A percentile compares a stretch with the other conserved stretches of the same genome.
Conservation (phyloP, 78 protist species). For the Protostelium mycophagum region DNA sequence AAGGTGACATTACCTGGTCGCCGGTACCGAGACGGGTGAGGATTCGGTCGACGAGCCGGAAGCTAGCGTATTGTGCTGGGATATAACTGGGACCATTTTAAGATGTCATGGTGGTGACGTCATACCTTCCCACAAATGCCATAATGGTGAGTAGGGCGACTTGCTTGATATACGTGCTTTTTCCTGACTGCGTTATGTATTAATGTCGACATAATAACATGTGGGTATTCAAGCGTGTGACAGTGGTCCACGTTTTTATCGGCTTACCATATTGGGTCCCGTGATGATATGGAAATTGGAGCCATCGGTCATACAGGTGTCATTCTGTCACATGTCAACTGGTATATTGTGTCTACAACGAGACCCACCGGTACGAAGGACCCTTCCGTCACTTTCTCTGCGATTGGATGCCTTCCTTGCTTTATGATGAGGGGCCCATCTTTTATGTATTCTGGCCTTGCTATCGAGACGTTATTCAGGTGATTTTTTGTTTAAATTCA, state of each 20-base stretch:
- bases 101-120: background rate
- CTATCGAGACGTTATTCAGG: background rate
- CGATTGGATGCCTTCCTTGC: slow-evolving; percentile 44
- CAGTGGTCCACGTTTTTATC: background rate
- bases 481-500: background rate
- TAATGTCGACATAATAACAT: no score
- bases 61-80: slow-evolving; percentile 32
- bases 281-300: slow-evolving; percentile 40
- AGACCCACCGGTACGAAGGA: slow-evolving; percentile 7
- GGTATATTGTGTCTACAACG: no score
- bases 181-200: no score
- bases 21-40: background rate
- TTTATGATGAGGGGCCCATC: slow-evolving; percentile 51
- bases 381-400: background rate
- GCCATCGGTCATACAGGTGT: slow-evolving; percentile 33
- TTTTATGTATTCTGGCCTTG: slow-evolving; percentile 24
- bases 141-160: slow-evolving; percentile 45
- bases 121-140: slow-evolving; percentile 38
- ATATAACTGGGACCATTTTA: slow-evolving; percentile 11
- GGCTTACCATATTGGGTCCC: slow-evolving; percentile 55
- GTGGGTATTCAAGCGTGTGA: background rate
- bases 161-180: slow-evolving; percentile 62
- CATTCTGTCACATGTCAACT: slow-evolving; percentile 18
- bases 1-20: background rate
- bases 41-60: slow-evolving; percentile 12